These are phyloP conservation scores for Suillus subalutaceus DNA, from an alignment of 768 basidiomycete species.

Conservation along the genomic window DNA sequence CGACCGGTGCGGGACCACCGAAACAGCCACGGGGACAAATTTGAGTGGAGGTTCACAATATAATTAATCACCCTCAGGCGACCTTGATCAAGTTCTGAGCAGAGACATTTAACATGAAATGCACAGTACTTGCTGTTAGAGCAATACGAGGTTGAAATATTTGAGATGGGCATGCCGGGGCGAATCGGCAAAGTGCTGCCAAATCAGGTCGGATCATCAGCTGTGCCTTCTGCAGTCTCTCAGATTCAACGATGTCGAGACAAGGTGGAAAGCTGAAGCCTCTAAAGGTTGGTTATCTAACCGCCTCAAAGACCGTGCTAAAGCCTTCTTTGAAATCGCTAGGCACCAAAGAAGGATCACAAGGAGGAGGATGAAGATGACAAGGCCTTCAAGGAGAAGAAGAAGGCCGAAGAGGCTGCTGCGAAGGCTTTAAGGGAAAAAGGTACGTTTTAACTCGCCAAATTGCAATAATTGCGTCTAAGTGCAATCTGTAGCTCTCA, in stretches of 20 bases:
- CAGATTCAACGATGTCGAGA: conserved; percentile 40
- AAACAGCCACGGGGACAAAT: not conserved
- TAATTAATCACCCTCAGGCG: not conserved
- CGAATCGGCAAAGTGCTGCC: not conserved
- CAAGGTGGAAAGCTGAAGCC: conserved; percentile 90
- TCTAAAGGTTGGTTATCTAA: conserved; percentile 60
- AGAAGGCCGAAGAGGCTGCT: conserved; percentile 75
- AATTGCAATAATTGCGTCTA: not conserved
- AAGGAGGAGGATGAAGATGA: conserved; percentile 74
- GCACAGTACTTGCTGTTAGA: too few species aligned
- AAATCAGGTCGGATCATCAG: not conserved
- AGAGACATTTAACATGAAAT: not conserved
- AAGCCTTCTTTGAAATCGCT: conserved; percentile 1
- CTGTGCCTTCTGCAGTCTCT: not conserved
- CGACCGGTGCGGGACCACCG: not conserved
- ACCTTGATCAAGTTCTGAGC: not conserved
- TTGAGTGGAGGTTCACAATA: not conserved
- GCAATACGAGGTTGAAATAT: too few species aligned
- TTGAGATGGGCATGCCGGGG: not conserved
- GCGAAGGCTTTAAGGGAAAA: conserved; percentile 73
- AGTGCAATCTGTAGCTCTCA: conserved; percentile 24
- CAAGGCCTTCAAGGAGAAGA: conserved; percentile 70
- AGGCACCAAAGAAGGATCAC: conserved; percentile 86
- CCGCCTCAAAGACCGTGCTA: not conserved
- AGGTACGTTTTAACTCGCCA: conserved; percentile 47